Conservation (phyloP, 2,329 filamentous ascomycete species). For the Madurella fahalii region DNA sequence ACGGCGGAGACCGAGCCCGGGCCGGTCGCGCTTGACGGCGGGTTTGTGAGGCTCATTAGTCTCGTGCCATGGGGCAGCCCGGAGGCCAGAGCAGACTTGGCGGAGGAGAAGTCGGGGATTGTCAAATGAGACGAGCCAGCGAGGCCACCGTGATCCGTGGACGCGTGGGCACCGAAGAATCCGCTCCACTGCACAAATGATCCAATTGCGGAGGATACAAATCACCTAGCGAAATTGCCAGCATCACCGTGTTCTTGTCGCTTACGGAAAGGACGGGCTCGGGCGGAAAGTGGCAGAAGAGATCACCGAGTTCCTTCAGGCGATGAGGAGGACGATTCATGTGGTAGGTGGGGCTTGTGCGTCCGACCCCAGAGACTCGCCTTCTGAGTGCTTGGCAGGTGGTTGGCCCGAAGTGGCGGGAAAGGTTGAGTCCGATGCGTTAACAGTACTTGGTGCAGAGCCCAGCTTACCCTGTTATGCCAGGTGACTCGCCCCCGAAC, state of each 20-base stretch:
- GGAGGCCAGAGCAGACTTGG: background rate
- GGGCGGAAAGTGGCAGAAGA: background rate
- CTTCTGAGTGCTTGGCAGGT: too few relatives aligned
- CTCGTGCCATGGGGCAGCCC: conserved; percentile 4
- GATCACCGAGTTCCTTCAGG: too few relatives aligned
- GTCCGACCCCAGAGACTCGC: too few relatives aligned
- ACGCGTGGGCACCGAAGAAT: background rate
- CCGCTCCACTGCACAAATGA: background rate
- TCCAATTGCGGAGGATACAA: background rate
- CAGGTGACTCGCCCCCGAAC: too few relatives aligned
- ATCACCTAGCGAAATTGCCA: background rate
- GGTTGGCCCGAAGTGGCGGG: too few relatives aligned
- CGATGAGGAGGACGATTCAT: background rate
- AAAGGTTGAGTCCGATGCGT: too few relatives aligned
- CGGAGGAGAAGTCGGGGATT: conserved; percentile 2
- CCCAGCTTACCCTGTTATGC: too few relatives aligned
- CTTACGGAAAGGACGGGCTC: background rate
- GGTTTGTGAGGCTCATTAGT: conserved; percentile 52
- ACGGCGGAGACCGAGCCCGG: conserved; percentile 43
- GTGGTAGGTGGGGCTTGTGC: too few relatives aligned
- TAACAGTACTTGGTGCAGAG: too few relatives aligned
- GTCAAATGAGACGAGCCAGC: conserved; percentile 4
- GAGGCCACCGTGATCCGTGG: background rate
- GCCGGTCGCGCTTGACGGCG: conserved; percentile 47
- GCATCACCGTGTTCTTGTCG: background rate